A percentile compares a stretch with the other conserved stretches of the same genome.
Evolutionary conservation across 2,329 filamentous ascomycete genomes (phyloP).

Genomic region (Sporothrix brunneoviolacea): DNA sequence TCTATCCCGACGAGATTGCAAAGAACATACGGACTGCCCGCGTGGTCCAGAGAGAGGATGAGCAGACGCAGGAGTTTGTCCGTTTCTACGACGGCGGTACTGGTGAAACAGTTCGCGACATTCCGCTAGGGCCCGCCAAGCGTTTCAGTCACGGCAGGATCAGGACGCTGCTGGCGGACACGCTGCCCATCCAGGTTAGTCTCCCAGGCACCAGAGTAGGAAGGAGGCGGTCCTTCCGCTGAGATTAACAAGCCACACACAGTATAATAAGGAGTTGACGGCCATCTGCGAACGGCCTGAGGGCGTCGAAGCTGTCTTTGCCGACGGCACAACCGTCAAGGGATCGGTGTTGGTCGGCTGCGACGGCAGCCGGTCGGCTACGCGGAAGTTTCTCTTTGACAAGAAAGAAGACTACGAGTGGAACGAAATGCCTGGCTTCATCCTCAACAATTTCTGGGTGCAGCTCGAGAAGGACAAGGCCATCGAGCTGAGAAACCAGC

Average conservation of each 20-base stretch:
- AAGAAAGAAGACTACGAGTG: neutral
- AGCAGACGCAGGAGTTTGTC: slow-evolving; percentile 2
- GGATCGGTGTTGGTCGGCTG: slow-evolving; percentile 5
- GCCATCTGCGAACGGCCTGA: neutral
- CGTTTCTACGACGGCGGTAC: slow-evolving; percentile 8
- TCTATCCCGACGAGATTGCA: slow-evolving; percentile 1
- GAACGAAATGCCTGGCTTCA: slow-evolving; percentile 6
- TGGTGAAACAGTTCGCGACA: slow-evolving; percentile 3
- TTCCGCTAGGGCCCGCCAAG: slow-evolving; percentile 7
- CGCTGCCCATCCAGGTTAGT: slow-evolving; percentile 6
- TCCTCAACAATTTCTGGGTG: slow-evolving; percentile 10
- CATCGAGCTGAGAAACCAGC: neutral
- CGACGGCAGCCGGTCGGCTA: slow-evolving; percentile 6
- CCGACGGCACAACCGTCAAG: slow-evolving; percentile 1
- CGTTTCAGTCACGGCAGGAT: slow-evolving; percentile 10
- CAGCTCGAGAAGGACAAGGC: slow-evolving; percentile 3
- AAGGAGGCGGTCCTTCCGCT: too few relatives aligned
- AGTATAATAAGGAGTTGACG: slow-evolving; percentile 5
- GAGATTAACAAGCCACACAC: too few relatives aligned
- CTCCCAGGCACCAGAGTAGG: neutral
- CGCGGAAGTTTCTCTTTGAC: neutral
- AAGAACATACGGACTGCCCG: neutral
- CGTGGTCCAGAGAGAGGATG: slow-evolving; percentile 8
- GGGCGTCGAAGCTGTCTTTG: slow-evolving; percentile 5
- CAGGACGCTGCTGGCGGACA: slow-evolving; percentile 2